Conservation (phyloP, 2,329 filamentous ascomycete species). For the Shiraia sp. region DNA sequence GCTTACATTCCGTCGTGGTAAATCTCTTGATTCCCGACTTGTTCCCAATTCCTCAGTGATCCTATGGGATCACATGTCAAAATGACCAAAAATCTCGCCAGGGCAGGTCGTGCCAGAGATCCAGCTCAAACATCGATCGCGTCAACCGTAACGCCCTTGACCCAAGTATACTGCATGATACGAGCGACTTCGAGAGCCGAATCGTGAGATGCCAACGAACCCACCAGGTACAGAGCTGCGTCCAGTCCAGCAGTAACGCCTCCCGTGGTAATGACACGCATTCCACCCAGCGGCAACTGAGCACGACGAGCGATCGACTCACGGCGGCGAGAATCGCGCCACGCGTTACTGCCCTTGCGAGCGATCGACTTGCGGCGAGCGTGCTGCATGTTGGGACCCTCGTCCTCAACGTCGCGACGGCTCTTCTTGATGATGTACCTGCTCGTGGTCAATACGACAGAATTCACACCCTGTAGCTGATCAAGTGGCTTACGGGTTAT, state of each 20-base stretch:
- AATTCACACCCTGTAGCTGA: no score
- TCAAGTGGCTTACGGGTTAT: conserved; percentile 57
- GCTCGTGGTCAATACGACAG: conserved; percentile 60
- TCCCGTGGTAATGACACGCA: conserved; percentile 77
- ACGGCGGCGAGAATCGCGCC: conserved; percentile 75
- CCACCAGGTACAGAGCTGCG: conserved; percentile 82
- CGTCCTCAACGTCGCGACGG: conserved; percentile 56
- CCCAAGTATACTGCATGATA: conserved; percentile 80
- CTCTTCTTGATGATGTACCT: conserved; percentile 77
- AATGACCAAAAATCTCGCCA: conserved; percentile 26
- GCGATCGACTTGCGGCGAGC: conserved; percentile 51
- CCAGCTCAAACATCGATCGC: conserved; percentile 74
- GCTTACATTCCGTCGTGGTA: conserved; percentile 33
- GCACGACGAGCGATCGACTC: conserved; percentile 81
- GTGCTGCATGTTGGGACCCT: conserved; percentile 49
- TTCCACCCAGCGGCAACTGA: conserved; percentile 69
- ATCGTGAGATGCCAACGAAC: conserved; percentile 77
- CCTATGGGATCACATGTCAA: conserved; percentile 23
- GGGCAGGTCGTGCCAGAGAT: conserved; percentile 23
- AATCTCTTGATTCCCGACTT: conserved; percentile 33
- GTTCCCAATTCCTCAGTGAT: conserved; percentile 21
- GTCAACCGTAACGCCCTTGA: conserved; percentile 82
- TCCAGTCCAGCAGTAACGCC: conserved; percentile 81
- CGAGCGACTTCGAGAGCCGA: conserved; percentile 75
- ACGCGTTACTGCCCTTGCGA: conserved; percentile 81